Percentiles rank a stretch among this genome's conserved stretches.
These are phyloP conservation scores for Jamesozyma lodderae DNA, from an alignment of 805 yeast genomes.

Conservation along the genomic window DNA sequence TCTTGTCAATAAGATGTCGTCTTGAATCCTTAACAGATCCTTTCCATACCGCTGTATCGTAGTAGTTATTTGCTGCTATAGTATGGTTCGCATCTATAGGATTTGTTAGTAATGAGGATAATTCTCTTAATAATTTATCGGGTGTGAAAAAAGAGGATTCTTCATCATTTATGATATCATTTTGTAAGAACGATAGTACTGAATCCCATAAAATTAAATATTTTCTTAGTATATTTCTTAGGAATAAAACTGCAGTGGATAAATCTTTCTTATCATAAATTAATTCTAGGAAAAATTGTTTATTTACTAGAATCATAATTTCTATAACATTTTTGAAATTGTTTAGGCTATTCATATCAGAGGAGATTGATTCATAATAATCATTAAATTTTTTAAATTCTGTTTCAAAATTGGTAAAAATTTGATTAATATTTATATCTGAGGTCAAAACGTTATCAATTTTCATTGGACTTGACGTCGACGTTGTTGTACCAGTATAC, in stretches of 20 bases:
- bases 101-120: constrained; percentile 28
- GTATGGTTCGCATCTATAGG: constrained; percentile 7
- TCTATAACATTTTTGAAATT: constrained; percentile 14
- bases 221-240: constrained; percentile 20
- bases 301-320: constrained; percentile 19
- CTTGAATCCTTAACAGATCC: constrained; percentile 32
- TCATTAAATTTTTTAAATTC: constrained; percentile 1
- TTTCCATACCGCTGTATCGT: constrained; percentile 29
- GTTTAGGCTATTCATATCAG: neutral
- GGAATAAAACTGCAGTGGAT: constrained; percentile 16
- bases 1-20: constrained; percentile 31
- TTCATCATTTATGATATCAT: constrained; percentile 6
- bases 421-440: constrained; percentile 1
- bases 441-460: constrained; percentile 6
- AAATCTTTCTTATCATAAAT: constrained; percentile 14
- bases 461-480: neutral
- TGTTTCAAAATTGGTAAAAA: constrained; percentile 1
- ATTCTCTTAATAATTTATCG: constrained; percentile 23
- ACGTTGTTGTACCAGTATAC: neutral
- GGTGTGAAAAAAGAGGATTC: constrained; percentile 15
- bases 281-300: constrained; percentile 24
- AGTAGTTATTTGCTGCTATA: neutral
- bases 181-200: constrained; percentile 7
- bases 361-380: neutral
- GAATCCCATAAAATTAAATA: constrained; percentile 25